These are phyloP conservation scores for Durotheca rogersii DNA, from an alignment of 495 filamentous ascomycete genomes.

Conservation along the genomic window DNA sequence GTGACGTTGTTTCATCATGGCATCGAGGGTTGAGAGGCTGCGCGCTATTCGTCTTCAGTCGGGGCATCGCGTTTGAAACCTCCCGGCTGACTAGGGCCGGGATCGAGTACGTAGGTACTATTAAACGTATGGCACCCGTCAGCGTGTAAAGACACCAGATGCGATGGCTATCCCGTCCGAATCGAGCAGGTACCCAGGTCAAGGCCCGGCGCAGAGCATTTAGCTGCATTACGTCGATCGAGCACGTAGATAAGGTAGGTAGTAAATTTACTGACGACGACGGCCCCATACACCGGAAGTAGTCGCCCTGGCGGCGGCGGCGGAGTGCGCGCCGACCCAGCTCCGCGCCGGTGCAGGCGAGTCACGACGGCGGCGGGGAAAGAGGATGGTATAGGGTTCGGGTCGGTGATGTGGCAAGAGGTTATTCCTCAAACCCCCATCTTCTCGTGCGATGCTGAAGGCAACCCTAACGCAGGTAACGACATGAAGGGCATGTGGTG, in stretches of 20 bases:
- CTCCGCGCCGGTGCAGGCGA: too few relatives aligned
- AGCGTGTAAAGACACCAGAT: too few relatives aligned
- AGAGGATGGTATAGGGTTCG: not conserved
- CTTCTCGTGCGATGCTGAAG: slow-evolving; percentile 15
- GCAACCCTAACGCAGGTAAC: slow-evolving; percentile 8
- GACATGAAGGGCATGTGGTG: slow-evolving; percentile 2
- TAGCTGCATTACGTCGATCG: slow-evolving; percentile 9
- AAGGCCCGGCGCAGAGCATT: slow-evolving; percentile 26
- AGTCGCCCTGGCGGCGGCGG: too few relatives aligned
- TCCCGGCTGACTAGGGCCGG: not conserved
- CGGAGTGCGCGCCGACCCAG: too few relatives aligned
- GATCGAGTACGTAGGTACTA: too few relatives aligned
- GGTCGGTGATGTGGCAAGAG: slow-evolving; percentile 2
- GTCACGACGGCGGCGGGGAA: too few relatives aligned
- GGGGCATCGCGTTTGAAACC: not conserved
- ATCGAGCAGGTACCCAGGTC: slow-evolving; percentile 13
- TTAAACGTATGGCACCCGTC: too few relatives aligned
- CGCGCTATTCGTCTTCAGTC: slow-evolving; percentile 11
- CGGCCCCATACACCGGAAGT: too few relatives aligned
- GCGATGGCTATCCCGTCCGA: slow-evolving; percentile 7
- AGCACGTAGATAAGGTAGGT: not conserved
- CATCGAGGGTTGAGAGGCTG: slow-evolving; percentile 8
- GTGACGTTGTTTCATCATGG: slow-evolving; percentile 17
- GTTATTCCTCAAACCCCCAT: too few relatives aligned
- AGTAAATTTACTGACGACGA: not conserved